These are phyloP conservation scores for Byssothecium circinans DNA, from an alignment of 2,329 filamentous ascomycete genomes.

Conservation along the genomic window DNA sequence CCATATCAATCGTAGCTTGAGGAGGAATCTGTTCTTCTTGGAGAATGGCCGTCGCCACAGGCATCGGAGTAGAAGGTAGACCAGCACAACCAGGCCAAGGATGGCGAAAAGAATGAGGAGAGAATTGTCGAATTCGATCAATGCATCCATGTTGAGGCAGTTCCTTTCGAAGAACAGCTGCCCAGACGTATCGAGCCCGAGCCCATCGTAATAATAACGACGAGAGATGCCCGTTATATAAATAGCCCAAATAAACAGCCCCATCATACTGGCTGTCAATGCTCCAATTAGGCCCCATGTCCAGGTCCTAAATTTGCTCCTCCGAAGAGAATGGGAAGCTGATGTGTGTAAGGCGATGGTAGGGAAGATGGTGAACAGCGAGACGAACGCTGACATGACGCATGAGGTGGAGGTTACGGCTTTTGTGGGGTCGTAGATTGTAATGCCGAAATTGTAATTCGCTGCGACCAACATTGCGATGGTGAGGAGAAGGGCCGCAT, in stretches of 20 bases:
- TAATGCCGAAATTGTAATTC: neutral
- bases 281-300: neutral
- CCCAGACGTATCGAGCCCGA: neutral
- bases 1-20: neutral
- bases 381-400: constrained; percentile 1
- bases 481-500: constrained; percentile 8
- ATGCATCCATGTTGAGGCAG: neutral
- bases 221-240: too few species aligned
- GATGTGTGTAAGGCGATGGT: constrained; percentile 5
- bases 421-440: neutral
- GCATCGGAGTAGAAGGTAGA: neutral
- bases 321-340: constrained; percentile 2
- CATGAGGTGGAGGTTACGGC: neutral
- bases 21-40: neutral
- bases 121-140: neutral
- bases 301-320: neutral
- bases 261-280: neutral
- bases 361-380: constrained; percentile 8
- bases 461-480: constrained; percentile 4
- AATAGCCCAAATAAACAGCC: too few species aligned
- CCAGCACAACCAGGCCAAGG: neutral
- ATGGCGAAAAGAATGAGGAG: neutral
- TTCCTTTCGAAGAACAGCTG: neutral
- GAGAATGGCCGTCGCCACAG: neutral
- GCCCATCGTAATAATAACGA: too few species aligned